Evolutionary conservation across 176 grass and related monocot species (phyloP).

Genomic region (Eleusine indica): DNA sequence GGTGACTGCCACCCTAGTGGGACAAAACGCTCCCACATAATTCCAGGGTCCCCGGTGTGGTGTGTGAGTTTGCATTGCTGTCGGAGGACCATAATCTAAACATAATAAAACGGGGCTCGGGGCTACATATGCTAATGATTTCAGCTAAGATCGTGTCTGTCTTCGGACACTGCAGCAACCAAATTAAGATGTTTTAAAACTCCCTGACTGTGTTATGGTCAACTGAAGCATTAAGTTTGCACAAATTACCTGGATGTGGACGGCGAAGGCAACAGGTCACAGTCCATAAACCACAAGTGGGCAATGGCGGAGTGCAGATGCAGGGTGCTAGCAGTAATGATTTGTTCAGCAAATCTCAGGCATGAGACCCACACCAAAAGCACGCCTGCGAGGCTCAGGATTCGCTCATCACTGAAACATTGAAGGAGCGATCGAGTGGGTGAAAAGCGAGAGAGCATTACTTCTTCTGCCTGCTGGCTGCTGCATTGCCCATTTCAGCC

Average conservation of each 20-base stretch:
- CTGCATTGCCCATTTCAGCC: slow-evolving; percentile 4
- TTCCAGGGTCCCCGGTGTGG: slow-evolving; percentile 22
- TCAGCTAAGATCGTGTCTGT: neutral
- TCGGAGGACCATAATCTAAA: neutral
- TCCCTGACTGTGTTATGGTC: neutral
- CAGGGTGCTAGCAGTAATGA: slow-evolving; percentile 8
- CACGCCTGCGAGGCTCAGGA: neutral
- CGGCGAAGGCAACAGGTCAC: neutral
- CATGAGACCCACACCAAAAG: slow-evolving; percentile 11
- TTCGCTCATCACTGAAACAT: slow-evolving; percentile 37
- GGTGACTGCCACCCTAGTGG: slow-evolving; percentile 15
- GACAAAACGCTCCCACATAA: slow-evolving; percentile 42
- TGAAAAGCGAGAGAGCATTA: slow-evolving; percentile 33
- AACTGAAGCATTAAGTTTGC: neutral
- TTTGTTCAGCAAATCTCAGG: slow-evolving; percentile 7
- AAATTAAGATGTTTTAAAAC: neutral
- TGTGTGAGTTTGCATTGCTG: neutral
- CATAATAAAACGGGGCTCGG: slow-evolving; percentile 1
- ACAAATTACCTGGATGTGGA: neutral
- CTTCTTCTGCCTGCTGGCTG: neutral
- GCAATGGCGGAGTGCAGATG: neutral
- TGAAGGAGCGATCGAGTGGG: slow-evolving; percentile 1
- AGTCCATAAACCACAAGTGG: neutral
- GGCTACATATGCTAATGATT: neutral
- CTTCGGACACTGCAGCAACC: neutral